A percentile compares a stretch with the other conserved stretches of the same genome.
phyloP scores from a whole-genome alignment of 2,329 filamentous ascomycete species.

The Talaromyces pinophilus region DNA sequence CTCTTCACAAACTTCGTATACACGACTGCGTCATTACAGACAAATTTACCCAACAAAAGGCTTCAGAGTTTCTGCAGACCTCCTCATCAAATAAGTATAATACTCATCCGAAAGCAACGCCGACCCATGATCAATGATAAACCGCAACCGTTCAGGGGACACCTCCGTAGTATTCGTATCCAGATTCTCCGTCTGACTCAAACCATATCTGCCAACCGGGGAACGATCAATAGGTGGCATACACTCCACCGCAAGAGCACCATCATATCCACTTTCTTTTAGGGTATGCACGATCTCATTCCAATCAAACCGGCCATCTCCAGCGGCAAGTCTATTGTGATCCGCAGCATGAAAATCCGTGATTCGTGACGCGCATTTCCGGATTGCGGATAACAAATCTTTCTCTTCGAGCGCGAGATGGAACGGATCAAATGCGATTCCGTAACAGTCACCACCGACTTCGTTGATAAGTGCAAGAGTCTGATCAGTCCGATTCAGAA shows the following conservation, averaged over 20 bases:
- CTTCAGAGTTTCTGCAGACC: slow-evolving; percentile 13
- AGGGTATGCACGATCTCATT: neutral
- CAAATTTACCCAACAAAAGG: slow-evolving; percentile 6
- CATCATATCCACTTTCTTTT: slow-evolving; percentile 12
- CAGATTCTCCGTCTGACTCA: neutral
- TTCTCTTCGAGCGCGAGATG: slow-evolving; percentile 19
- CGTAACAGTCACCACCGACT: slow-evolving; percentile 5
- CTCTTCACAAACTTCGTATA: neutral
- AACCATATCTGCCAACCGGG: slow-evolving; percentile 7
- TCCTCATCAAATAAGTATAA: slow-evolving; percentile 20
- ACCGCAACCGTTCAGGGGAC: slow-evolving; percentile 12
- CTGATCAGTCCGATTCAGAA: slow-evolving; percentile 17
- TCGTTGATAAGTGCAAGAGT: slow-evolving; percentile 13
- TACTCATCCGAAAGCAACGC: slow-evolving; percentile 18
- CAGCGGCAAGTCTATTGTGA: slow-evolving; percentile 18
- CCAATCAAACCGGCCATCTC: slow-evolving; percentile 20
- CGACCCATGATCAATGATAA: slow-evolving; percentile 20
- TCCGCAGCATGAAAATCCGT: slow-evolving; percentile 19
- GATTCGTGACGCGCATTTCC: slow-evolving; percentile 11
- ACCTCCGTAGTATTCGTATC: neutral
- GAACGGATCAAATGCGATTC: slow-evolving; percentile 20
- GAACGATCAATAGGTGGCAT: slow-evolving; percentile 20
- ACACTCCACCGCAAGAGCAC: slow-evolving; percentile 17
- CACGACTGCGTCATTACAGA: neutral
- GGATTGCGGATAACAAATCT: slow-evolving; percentile 16